Evolutionary conservation across 2,329 filamentous ascomycete species (phyloP).

Genomic region (Ascochyta clinopodiicola): DNA sequence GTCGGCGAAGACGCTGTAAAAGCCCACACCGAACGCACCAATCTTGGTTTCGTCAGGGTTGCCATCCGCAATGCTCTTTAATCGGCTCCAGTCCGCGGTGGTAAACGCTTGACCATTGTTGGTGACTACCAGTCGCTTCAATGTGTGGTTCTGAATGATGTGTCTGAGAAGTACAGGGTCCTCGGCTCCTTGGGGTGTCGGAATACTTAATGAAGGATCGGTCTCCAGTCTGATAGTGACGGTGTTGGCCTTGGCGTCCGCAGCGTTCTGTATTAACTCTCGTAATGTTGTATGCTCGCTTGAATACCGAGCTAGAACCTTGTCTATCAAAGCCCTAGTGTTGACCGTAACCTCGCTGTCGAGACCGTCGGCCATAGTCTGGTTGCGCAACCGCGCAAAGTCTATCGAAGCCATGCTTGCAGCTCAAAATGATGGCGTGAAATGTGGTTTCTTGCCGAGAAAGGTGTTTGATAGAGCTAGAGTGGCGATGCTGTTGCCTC

Average conservation of each 20-base stretch:
- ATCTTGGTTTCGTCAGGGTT: constrained; percentile 99
- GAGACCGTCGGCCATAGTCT: constrained; percentile 86
- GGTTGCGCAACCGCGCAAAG: constrained; percentile 76
- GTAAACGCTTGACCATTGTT: constrained; percentile 92
- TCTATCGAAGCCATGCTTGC: constrained; percentile 52
- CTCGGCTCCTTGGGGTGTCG: constrained; percentile 69
- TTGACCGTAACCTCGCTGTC: constrained; percentile 99
- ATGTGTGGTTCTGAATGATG: constrained; percentile 80
- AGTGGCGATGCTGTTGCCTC: background rate
- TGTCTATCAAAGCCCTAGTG: constrained; percentile 94
- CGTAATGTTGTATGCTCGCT: constrained; percentile 89
- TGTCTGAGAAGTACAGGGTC: constrained; percentile 80
- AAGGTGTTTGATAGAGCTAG: background rate
- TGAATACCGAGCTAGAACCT: constrained; percentile 93
- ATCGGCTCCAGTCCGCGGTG: constrained; percentile 86
- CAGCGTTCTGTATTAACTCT: constrained; percentile 98
- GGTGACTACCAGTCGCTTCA: constrained; percentile 85
- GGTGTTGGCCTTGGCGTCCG: constrained; percentile 88
- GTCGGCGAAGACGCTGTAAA: constrained; percentile 98
- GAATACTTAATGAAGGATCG: constrained; percentile 78
- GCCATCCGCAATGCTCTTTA: constrained; percentile 98
- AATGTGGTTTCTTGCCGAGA: background rate
- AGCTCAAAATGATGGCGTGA: background rate
- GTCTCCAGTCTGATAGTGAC: constrained; percentile 95
- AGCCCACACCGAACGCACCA: constrained; percentile 96